These are phyloP conservation scores for Paragyromitra xinjiangensis DNA, from an alignment of 495 filamentous ascomycete genomes.

Conservation along the genomic window DNA sequence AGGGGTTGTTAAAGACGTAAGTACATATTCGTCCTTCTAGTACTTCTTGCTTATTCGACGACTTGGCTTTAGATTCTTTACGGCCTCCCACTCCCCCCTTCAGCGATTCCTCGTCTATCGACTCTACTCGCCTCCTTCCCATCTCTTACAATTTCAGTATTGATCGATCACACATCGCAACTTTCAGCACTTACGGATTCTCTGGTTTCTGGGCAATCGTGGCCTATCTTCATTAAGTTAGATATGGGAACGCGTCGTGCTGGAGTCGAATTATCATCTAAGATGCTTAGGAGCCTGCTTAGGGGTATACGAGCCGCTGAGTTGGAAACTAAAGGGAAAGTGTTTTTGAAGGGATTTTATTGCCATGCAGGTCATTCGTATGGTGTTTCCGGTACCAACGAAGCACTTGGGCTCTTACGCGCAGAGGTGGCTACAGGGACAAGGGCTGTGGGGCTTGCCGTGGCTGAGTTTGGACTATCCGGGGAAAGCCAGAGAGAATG, in stretches of 20 bases:
- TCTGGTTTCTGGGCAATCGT: constrained; percentile 59
- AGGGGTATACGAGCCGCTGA: constrained; percentile 62
- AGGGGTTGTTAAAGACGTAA: constrained; percentile 51
- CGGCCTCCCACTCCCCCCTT: constrained; percentile 75
- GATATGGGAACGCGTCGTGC: constrained; percentile 82
- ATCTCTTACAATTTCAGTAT: constrained; percentile 66
- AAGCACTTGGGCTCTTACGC: constrained; percentile 68
- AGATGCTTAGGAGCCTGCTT: constrained; percentile 65
- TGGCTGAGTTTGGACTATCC: constrained; percentile 25
- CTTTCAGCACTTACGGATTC: constrained; percentile 62
- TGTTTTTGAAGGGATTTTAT: constrained; percentile 73
- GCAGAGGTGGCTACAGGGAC: constrained; percentile 70
- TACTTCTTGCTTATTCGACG: constrained; percentile 8
- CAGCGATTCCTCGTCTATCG: constrained; percentile 68
- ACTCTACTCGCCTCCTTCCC: constrained; percentile 64
- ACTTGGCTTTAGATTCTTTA: constrained; percentile 71
- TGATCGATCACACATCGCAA: constrained; percentile 78
- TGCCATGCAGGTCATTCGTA: constrained; percentile 84
- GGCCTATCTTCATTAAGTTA: constrained; percentile 75
- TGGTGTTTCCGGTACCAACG: constrained; percentile 61
- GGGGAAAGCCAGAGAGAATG: constrained; percentile 20
- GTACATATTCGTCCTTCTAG: not conserved
- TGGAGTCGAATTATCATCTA: constrained; percentile 67
- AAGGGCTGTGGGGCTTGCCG: constrained; percentile 61
- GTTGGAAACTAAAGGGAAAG: constrained; percentile 57